Evolutionary conservation across 2,329 filamentous ascomycete genomes (phyloP).

Genomic region (Colletotrichum kahawae): DNA sequence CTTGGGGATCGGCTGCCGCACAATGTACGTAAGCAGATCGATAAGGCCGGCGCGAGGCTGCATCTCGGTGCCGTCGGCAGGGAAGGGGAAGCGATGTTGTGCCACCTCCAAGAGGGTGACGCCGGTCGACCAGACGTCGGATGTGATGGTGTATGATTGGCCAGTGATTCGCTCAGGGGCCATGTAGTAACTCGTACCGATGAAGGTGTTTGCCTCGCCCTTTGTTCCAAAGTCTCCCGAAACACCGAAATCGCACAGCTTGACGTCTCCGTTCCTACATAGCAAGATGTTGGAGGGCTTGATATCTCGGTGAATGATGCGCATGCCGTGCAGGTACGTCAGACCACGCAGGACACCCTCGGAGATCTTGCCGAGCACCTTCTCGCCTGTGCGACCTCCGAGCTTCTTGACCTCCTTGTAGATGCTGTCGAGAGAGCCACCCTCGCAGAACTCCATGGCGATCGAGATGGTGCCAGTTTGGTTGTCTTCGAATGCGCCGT

Average conservation of each 20-base stretch:
- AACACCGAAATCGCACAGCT: slow-evolving; percentile 98
- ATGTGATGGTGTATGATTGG: slow-evolving; percentile 97
- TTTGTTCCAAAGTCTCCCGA: slow-evolving; percentile 98
- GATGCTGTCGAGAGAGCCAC: slow-evolving; percentile 93
- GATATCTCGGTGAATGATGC: slow-evolving; percentile 99
- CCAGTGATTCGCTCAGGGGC: slow-evolving; percentile 97
- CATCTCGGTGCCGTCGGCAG: slow-evolving; percentile 94
- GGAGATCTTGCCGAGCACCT: slow-evolving; percentile 94
- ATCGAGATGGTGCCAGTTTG: slow-evolving; percentile 94
- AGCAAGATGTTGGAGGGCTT: slow-evolving; percentile 97
- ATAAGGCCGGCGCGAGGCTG: slow-evolving; percentile 92
- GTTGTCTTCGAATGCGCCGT: slow-evolving; percentile 96
- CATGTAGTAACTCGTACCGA: slow-evolving; percentile 99
- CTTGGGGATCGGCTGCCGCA: slow-evolving; percentile 92
- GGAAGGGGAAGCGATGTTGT: slow-evolving; percentile 97
- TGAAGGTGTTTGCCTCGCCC: slow-evolving; percentile 98
- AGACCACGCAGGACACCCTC: slow-evolving; percentile 93
- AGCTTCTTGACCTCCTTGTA: slow-evolving; percentile 97
- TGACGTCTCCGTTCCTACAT: slow-evolving; percentile 90
- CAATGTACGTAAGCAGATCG: slow-evolving; percentile 95
- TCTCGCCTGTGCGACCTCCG: slow-evolving; percentile 93
- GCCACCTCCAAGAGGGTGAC: slow-evolving; percentile 99
- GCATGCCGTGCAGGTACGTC: slow-evolving; percentile 92
- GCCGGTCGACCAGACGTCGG: slow-evolving; percentile 96
- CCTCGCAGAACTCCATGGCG: slow-evolving; percentile 99